phyloP scores from a whole-genome alignment of 257 asterid species.

The Fraxinus excelsior region DNA sequence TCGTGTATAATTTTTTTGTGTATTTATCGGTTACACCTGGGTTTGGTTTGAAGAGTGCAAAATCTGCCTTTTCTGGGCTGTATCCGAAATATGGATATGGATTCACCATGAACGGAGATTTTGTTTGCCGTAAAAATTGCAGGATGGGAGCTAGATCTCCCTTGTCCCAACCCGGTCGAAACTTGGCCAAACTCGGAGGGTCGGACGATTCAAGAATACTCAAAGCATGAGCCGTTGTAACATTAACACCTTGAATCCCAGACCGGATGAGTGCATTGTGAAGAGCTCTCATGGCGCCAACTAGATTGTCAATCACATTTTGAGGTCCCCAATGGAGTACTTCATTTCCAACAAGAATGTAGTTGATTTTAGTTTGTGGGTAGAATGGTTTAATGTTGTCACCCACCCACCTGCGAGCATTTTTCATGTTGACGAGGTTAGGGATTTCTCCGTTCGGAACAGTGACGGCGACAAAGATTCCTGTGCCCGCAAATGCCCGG shows the following conservation, averaged over 20 bases:
- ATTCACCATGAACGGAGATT: conserved; percentile 81
- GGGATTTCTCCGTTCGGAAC: conserved; percentile 86
- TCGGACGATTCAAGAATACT: conserved; percentile 62
- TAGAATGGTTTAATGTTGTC: conserved; percentile 61
- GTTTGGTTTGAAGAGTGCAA: conserved; percentile 45
- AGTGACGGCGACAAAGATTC: conserved; percentile 73
- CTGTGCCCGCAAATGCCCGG: conserved; percentile 74
- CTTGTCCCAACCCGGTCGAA: conserved; percentile 80
- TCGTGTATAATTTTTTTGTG: conserved; percentile 47
- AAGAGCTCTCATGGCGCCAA: conserved; percentile 62
- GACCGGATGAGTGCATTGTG: conserved; percentile 47
- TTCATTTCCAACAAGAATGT: conserved; percentile 79
- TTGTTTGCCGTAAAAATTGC: conserved; percentile 61
- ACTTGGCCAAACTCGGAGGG: conserved; percentile 69
- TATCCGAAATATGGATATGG: conserved; percentile 88
- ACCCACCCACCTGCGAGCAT: conserved; percentile 55
- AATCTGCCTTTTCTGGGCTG: conserved; percentile 45
- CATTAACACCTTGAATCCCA: conserved; percentile 47
- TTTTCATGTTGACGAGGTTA: conserved; percentile 37
- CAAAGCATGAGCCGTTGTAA: conserved; percentile 77
- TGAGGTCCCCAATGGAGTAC: conserved; percentile 95
- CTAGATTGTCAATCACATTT: conserved; percentile 58
- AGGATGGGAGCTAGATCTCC: conserved; percentile 65
- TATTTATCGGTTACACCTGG: conserved; percentile 40
- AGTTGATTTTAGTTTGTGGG: conserved; percentile 63